Conservation (phyloP, 2,329 filamentous ascomycete genomes). For the Fusarium sp. region DNA sequence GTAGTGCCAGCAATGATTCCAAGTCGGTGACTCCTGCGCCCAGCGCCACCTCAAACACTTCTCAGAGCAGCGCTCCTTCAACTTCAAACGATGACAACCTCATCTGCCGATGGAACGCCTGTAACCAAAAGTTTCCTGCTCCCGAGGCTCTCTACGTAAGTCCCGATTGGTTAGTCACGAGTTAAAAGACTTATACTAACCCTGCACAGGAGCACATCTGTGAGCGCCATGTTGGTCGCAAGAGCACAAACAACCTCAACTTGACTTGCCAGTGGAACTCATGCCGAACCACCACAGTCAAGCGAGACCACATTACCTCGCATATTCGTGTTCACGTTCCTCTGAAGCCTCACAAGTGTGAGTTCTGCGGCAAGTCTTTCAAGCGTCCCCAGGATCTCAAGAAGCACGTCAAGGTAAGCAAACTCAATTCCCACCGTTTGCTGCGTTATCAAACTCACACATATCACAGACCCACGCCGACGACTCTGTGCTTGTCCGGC, state of each 20-base stretch:
- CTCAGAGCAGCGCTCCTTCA: slow-evolving; percentile 60
- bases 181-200: slow-evolving; percentile 14
- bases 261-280: slow-evolving; percentile 97
- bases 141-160: slow-evolving; percentile 74
- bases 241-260: slow-evolving; percentile 99
- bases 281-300: slow-evolving; percentile 96
- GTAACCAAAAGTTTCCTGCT: slow-evolving; percentile 70
- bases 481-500: slow-evolving; percentile 81
- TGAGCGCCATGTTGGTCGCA: slow-evolving; percentile 97
- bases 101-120: slow-evolving; percentile 72
- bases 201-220: slow-evolving; percentile 91
- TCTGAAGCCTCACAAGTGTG: slow-evolving; percentile 98
- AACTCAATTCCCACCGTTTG: background rate
- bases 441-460: slow-evolving; percentile 40
- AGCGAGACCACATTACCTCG: slow-evolving; percentile 98
- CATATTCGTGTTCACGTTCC: slow-evolving; percentile 99
- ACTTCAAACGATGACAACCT: slow-evolving; percentile 67
- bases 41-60: slow-evolving; percentile 63
- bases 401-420: slow-evolving; percentile 91
- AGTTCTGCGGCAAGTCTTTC: slow-evolving; percentile 98
- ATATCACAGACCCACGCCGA: slow-evolving; percentile 84
- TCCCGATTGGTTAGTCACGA: slow-evolving; percentile 19
- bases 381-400: slow-evolving; percentile 99
- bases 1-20: slow-evolving; percentile 62
- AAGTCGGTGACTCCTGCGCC: slow-evolving; percentile 69